phyloP scores from a whole-genome alignment of 129 eudicot species.

The Flaveria robusta region DNA sequence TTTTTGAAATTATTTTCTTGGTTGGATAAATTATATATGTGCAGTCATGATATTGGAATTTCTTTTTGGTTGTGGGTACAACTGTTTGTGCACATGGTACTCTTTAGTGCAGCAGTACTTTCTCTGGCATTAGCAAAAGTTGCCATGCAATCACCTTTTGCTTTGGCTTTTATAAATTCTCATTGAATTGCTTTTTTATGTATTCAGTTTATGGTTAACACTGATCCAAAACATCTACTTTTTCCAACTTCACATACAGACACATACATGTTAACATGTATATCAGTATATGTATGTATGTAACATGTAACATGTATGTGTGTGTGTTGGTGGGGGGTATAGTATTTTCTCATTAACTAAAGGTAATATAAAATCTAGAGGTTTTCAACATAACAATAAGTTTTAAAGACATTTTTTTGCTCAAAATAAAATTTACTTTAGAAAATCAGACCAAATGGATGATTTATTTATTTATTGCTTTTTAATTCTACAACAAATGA shows the following conservation, averaged over 20 bases:
- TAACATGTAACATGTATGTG: not conserved
- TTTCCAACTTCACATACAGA: not conserved
- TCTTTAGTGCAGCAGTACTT: slow-evolving; percentile 31
- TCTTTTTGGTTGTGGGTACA: slow-evolving; percentile 32
- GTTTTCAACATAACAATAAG: too few species aligned
- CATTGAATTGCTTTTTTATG: slow-evolving; percentile 23
- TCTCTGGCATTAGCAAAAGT: slow-evolving; percentile 30
- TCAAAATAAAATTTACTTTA: not conserved
- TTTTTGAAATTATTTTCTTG: slow-evolving; percentile 36
- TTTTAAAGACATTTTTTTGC: not conserved
- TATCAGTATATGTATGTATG: not conserved
- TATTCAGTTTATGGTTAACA: slow-evolving; percentile 11
- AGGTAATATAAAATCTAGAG: not conserved
- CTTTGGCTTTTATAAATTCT: slow-evolving; percentile 36
- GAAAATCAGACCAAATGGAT: not conserved
- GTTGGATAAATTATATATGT: slow-evolving; percentile 24
- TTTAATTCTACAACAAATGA: too few species aligned
- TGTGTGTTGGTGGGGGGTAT: not conserved
- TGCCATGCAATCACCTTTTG: slow-evolving; percentile 38
- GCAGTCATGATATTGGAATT: slow-evolving; percentile 27
- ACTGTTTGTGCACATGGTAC: slow-evolving; percentile 37
- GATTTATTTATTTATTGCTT: too few species aligned
- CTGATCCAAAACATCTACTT: not conserved
- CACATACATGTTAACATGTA: not conserved
- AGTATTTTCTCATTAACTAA: not conserved